phyloP scores from a whole-genome alignment of 768 basidiomycete genomes.

The Russula emetica region DNA sequence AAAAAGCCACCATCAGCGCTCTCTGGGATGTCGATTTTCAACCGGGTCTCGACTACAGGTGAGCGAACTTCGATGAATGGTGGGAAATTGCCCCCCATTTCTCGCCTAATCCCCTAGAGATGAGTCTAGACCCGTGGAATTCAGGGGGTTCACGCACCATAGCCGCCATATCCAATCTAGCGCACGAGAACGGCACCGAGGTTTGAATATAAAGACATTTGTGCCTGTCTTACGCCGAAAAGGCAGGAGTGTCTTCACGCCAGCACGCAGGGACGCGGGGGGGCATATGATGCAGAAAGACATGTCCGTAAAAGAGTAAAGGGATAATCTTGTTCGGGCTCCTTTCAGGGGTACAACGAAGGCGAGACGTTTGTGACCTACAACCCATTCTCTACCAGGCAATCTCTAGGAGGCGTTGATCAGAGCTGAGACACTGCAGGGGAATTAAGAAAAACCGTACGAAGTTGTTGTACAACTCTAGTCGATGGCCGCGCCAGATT shows the following conservation, averaged over 20 bases:
- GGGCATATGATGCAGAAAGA: constrained; percentile 74
- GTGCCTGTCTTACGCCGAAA: constrained; percentile 61
- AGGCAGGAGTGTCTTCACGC: constrained; percentile 44
- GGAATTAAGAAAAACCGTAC: constrained; percentile 41
- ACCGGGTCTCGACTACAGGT: constrained; percentile 59
- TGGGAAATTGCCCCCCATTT: constrained; percentile 71
- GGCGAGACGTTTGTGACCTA: constrained; percentile 71
- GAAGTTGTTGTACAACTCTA: constrained; percentile 85
- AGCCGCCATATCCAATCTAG: constrained; percentile 89
- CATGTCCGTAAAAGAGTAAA: constrained; percentile 85
- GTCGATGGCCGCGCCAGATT: constrained; percentile 67
- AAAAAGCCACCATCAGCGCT: constrained; percentile 46
- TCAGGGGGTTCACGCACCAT: constrained; percentile 46
- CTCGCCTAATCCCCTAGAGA: constrained; percentile 46
- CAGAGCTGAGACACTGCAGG: neutral
- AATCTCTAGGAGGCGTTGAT: constrained; percentile 41
- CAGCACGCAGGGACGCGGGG: constrained; percentile 44
- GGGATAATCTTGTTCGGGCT: constrained; percentile 61
- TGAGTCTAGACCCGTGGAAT: neutral
- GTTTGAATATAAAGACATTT: constrained; percentile 83
- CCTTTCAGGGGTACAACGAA: constrained; percentile 71
- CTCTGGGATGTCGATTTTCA: constrained; percentile 59
- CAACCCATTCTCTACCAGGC: constrained; percentile 63
- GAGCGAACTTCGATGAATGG: constrained; percentile 62
- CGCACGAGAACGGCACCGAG: constrained; percentile 70